phyloP scores from a whole-genome alignment of 768 basidiomycete species.

The Termitomyces sp. region DNA sequence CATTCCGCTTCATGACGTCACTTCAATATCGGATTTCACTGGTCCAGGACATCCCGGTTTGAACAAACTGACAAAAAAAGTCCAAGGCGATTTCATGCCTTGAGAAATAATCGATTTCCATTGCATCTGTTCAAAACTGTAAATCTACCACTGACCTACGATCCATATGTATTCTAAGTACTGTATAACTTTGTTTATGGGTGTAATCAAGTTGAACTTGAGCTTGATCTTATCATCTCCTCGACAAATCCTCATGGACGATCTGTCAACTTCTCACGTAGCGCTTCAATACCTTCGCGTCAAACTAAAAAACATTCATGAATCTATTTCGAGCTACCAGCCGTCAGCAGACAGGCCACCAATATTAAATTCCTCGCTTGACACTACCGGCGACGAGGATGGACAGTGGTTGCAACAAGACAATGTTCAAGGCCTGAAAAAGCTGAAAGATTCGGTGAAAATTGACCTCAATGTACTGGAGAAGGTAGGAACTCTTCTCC shows the following conservation, averaged over 20 bases:
- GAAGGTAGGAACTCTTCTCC: slow-evolving; percentile 29
- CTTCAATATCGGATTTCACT: slow-evolving; percentile 8
- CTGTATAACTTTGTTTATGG: background rate
- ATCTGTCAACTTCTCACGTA: slow-evolving; percentile 18
- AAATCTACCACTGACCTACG: background rate
- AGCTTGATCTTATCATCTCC: background rate
- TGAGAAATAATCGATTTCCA: background rate
- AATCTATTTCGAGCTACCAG: slow-evolving; percentile 33
- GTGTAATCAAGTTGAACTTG: background rate
- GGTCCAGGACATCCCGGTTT: background rate
- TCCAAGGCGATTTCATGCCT: background rate
- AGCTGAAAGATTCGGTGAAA: slow-evolving; percentile 40
- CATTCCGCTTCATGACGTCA: slow-evolving; percentile 15
- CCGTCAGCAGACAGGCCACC: slow-evolving; percentile 34
- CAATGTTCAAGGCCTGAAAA: slow-evolving; percentile 41
- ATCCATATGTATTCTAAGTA: background rate
- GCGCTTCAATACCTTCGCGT: slow-evolving; percentile 27
- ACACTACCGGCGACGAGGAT: slow-evolving; percentile 30
- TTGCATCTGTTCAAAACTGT: background rate
- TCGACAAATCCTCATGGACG: background rate
- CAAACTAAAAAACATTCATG: slow-evolving; percentile 29
- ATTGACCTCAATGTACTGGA: slow-evolving; percentile 41
- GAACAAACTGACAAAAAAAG: background rate
- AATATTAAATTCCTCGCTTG: slow-evolving; percentile 42
- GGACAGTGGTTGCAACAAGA: slow-evolving; percentile 40